Evolutionary conservation across 192 early-diverging fungal species (phyloP), one percentile per base, ranked within the genome.

Genomic region (Mortierella alpina): DNA sequence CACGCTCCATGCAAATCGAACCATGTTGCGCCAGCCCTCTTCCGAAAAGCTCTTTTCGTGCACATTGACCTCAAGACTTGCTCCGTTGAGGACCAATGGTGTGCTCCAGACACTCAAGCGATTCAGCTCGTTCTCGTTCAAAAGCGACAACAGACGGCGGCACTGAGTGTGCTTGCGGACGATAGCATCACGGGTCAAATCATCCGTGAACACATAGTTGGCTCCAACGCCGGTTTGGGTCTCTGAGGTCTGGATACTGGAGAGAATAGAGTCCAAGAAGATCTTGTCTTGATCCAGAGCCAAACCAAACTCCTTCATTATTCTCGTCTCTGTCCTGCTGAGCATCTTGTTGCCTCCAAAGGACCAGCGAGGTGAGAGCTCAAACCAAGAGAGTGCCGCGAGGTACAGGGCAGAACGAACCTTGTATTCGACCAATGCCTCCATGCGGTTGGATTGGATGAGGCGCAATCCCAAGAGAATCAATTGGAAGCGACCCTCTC

Each of bases 121-220:
- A 54, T 88, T 86, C 57, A 98, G 79, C 77, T 99, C 98, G 68
- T 92, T 94, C 75, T 97, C 97, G 31, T 97, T 73, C 49, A 99
- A 87, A 48, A 99, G 70, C 46, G 95, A 75, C 40, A 99, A 74
- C 23, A 98, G 72, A 23, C 92, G 89, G 48, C 86, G 86, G 53
- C 83, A 70, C 46, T 84, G 74, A 7, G 82, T 68, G 46, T 87
- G 82, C 57, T 86, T 72, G 13, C 82, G 84, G 41, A 90, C 56
- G 45, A 88, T 86, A 70, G 87, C 87, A 60, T 88, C 87, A 63
- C 84, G 83, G 10, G 84, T 87, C 58, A 80, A 31, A 20, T 88
- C 83, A 22, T 88, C 84, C 61, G 78, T 57, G 54, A 73, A 66
- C 13, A 78, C 48, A 56, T 77, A 75, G 68, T 72, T 64, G 31